Base-by-base conservation (phyloP, 2,329 filamentous ascomycete species). In the Sclerotinia minor region DNA sequence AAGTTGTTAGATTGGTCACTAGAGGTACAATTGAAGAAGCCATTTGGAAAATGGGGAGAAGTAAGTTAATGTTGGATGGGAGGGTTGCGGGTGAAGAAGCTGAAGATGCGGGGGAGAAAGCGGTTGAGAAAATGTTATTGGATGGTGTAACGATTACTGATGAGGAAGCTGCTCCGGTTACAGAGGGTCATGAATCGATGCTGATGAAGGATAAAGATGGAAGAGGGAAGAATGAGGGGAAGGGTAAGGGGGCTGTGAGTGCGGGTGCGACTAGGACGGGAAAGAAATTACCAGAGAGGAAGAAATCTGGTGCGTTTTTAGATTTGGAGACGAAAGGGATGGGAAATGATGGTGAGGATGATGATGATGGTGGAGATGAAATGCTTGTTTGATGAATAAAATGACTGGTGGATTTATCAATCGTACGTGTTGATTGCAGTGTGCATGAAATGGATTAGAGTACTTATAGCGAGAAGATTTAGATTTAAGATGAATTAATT, bases 1-100 rank as follows among this genome's bases (percentile, higher is more conserved):
- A 99, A 77, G 91, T 99, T 52, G 88, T 97, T 52, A 84, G 93
- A 41, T 84, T 99, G 1, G 90, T 99, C 65, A 91, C 91, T 0
- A 85, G 84, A 67, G 86, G 85, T 67, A 96, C 94, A 0, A 92
- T 99, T 38, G 95, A 99, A 79, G 94, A 97, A 79, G 89, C 97
- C 69, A 96, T 99, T 64, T 91, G 94, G 79, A 90, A 91, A 57
- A 87, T 97, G 0, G 96, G 95, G 50, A 87, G 94, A 79, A 96
- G 93, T 74, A 99, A 99, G 82, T 84, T 99, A 68, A 92, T 92
- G 75, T 86, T 99, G 35, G 95, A 97, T 76, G 87, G 89, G 70
- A 83, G 88, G 68, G 88, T 92, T 38, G 85, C 86, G 9, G 89
- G 87, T 1, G 86, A 84, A 35, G 81, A 79, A 2, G 82, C 82